A percentile compares a stretch with the other conserved stretches of the same genome.
Conservation (phyloP, 2,329 filamentous ascomycete genomes). For the Colletotrichum acutatum region DNA sequence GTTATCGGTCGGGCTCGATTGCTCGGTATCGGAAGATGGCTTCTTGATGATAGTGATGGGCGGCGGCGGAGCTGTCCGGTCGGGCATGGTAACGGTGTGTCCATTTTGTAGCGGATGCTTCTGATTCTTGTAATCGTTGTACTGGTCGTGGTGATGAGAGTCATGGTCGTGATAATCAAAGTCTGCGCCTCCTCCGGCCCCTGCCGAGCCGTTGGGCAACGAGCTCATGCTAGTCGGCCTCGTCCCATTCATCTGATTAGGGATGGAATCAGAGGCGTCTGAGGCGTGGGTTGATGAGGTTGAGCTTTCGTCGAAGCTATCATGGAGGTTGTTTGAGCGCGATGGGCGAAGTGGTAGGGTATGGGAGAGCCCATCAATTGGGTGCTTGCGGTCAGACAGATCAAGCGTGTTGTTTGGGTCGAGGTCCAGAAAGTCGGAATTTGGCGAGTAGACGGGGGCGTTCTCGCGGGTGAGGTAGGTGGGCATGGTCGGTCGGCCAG, state of each 20-base stretch:
- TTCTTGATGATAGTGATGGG: conserved; percentile 29
- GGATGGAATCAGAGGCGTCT: conserved; percentile 58
- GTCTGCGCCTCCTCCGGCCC: conserved; percentile 46
- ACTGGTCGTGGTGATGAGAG: conserved; percentile 41
- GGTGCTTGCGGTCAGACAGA: conserved; percentile 44
- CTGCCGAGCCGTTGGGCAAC: conserved; percentile 60
- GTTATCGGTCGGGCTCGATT: conserved; percentile 45
- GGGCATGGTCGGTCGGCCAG: conserved; percentile 54
- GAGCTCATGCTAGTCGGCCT: conserved; percentile 67
- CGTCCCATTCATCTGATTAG: conserved; percentile 51
- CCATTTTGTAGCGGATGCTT: conserved; percentile 41
- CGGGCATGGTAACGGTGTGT: conserved; percentile 40
- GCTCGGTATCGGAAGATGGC: conserved; percentile 38
- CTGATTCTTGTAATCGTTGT: conserved; percentile 44
- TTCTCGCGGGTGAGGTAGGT: conserved; percentile 63
- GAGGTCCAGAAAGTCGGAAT: conserved; percentile 57
- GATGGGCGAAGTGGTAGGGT: conserved; percentile 45
- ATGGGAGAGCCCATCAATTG: conserved; percentile 47
- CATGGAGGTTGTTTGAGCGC: conserved; percentile 59
- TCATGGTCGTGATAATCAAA: conserved; percentile 44
- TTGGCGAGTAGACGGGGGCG: conserved; percentile 53
- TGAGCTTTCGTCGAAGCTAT: conserved; percentile 66
- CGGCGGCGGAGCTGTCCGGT: conserved; percentile 40
- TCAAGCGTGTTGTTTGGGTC: conserved; percentile 52
- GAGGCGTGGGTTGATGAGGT: conserved; percentile 65